These are phyloP conservation scores for Ophiognomonia clavigignenti-juglandacearum DNA, from an alignment of 2,329 filamentous ascomycete genomes.

Conservation along the genomic window DNA sequence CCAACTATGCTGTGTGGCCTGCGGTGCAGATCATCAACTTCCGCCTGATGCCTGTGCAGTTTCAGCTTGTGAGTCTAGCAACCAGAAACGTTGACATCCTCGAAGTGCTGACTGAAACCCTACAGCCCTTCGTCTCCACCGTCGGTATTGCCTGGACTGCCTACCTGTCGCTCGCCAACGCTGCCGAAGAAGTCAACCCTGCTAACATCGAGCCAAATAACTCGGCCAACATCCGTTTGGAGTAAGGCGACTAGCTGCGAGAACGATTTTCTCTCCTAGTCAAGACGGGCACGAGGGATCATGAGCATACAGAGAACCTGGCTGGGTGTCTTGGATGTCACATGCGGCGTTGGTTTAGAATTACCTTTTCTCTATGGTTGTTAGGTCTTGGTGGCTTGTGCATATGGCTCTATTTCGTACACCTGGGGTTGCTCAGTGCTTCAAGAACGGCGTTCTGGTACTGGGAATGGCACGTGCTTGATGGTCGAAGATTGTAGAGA, in stretches of 20 bases:
- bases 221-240: slow-evolving; percentile 32
- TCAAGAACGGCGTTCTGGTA: not conserved
- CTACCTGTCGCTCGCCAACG: slow-evolving; percentile 89
- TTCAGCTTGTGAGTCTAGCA: slow-evolving; percentile 76
- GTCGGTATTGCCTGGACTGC: slow-evolving; percentile 97
- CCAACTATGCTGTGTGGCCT: slow-evolving; percentile 94
- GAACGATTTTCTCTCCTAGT: not conserved
- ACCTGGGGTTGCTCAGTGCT: not conserved
- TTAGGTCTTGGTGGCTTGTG: not conserved
- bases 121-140: slow-evolving; percentile 88
- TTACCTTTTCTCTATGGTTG: not conserved
- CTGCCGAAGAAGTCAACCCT: slow-evolving; percentile 60
- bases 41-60: slow-evolving; percentile 87
- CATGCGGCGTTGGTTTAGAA: slow-evolving; percentile 4
- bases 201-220: slow-evolving; percentile 23
- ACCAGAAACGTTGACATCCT: not conserved
- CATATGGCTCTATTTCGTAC: not conserved
- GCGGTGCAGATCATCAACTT: slow-evolving; percentile 97
- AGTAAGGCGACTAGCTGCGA: slow-evolving; percentile 13
- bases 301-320: not conserved
- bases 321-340: slow-evolving; percentile 1
- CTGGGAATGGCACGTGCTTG: no score
- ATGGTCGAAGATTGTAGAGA: no score
- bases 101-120: slow-evolving; percentile 10
- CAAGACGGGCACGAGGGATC: not conserved